phyloP scores from a whole-genome alignment of 805 yeast species.

The Isabelozyma gotoi region DNA sequence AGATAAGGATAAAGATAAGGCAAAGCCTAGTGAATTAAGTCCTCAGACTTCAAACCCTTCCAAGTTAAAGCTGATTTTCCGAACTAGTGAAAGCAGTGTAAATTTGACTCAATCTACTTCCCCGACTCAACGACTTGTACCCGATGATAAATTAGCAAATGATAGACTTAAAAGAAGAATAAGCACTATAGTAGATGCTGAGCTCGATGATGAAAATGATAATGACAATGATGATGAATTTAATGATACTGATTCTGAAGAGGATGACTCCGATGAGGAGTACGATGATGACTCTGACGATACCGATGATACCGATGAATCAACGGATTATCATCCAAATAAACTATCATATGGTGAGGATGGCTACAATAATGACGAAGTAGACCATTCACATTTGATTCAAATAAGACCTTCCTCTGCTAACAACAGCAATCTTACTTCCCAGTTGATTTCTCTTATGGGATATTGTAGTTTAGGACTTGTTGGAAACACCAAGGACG shows the following conservation, averaged over 20 bases:
- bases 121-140: not conserved
- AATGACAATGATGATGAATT: constrained; percentile 7
- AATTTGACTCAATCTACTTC: not conserved
- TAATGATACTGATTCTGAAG: constrained; percentile 6
- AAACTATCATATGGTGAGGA: constrained; percentile 3
- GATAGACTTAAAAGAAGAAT: constrained; percentile 14
- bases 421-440: constrained; percentile 10
- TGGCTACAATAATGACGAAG: constrained; percentile 16
- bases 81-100: not conserved
- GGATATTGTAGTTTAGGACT: constrained; percentile 30
- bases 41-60: not conserved
- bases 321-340: constrained; percentile 3
- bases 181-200: constrained; percentile 30
- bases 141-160: not conserved
- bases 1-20: not conserved
- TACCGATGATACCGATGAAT: constrained; percentile 2
- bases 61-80: constrained; percentile 6
- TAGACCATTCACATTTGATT: constrained; percentile 1
- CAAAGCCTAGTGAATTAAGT: not conserved
- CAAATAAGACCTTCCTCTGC: constrained; percentile 5
- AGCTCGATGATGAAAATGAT: constrained; percentile 21
- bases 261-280: not conserved
- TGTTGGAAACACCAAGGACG: constrained; percentile 8
- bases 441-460: constrained; percentile 30
- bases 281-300: constrained; percentile 4